Percentiles rank a stretch among this genome's conserved stretches.
phyloP scores from a whole-genome alignment of 2,329 filamentous ascomycete species.

The Fulvia fulva region DNA sequence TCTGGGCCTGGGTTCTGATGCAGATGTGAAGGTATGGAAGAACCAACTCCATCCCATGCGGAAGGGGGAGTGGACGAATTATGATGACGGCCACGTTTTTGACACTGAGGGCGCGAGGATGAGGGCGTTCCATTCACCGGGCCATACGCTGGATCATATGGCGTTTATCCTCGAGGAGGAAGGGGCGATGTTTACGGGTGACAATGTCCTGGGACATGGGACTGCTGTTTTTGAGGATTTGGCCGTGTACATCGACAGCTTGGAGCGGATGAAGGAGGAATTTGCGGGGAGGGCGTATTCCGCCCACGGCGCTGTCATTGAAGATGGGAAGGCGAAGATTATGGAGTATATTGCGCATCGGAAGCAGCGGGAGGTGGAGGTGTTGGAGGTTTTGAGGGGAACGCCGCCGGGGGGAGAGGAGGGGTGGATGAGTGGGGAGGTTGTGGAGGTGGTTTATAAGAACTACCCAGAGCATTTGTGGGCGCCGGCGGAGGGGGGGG shows the following conservation, averaged over 20 bases:
- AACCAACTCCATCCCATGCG: constrained; percentile 5
- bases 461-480: constrained; percentile 74
- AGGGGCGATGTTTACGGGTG: constrained; percentile 79
- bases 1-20: too few relatives aligned
- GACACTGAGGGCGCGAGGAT: constrained; percentile 60
- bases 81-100: constrained; percentile 56
- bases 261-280: constrained; percentile 64
- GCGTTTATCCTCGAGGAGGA: constrained; percentile 68
- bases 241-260: constrained; percentile 61
- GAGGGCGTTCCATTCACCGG: constrained; percentile 63
- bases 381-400: constrained; percentile 58
- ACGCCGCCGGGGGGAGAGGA: constrained; percentile 22
- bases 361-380: constrained; percentile 72
- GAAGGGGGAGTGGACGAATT: constrained; percentile 50
- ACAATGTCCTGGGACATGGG: constrained; percentile 84
- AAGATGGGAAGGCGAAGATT: constrained; percentile 68
- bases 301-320: constrained; percentile 77
- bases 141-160: constrained; percentile 82
- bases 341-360: constrained; percentile 80
- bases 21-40: constrained; percentile 26
- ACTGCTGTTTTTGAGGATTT: constrained; percentile 78
- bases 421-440: constrained; percentile 67
- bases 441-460: constrained; percentile 84
- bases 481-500: constrained; percentile 68
- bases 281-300: constrained; percentile 74